Base-by-base conservation (phyloP, 1,139 yeast genomes). In the Meyerozyma elateridarum region DNA sequence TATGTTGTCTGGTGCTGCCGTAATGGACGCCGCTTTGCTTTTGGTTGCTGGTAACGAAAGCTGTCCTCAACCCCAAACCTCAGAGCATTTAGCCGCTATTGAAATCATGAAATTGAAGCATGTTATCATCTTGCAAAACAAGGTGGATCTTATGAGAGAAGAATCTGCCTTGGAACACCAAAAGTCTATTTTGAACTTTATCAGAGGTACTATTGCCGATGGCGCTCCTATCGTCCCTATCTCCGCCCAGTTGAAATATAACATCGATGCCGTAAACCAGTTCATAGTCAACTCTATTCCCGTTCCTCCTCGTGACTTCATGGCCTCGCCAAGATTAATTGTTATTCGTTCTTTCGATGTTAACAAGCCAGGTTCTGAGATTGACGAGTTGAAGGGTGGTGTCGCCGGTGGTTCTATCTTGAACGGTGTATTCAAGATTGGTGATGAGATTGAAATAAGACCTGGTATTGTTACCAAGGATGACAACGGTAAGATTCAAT, bases 1-100 rank as follows among this genome's bases (percentile, higher is more conserved):
- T 48, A 93, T 93, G 99, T 81, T 93, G 77, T 89, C 97, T 31
- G 99, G 99, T 59, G 99, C 99, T 25, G 99, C 99, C 11, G 98
- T 93, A 47, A 93, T 93, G 99, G 99, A 93, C 64, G 99, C 98
- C 37, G 99, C 99, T 9, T 71, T 93, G 42, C 70, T 93, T 53
- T 75, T 93, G 48, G 82, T 93, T 59, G 99, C 98, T 25, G 98
- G 97, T 62, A 93, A 93, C 61, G 99, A 93, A 73, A 79, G 95
- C 37, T 93, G 99, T 71, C 99, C 98, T 41, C 98, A 93, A 71
- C 99, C 99, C 28, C 99, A 93, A 71, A 93, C 99, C 18, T 85
- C 95, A 13, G 99, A 93, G 69, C 99, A 93, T 71, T 76, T 93
- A 64, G 99, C 99, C 33, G 99, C 99, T 42, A 93, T 93, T 53